A percentile compares a stretch with the other conserved stretches of the same genome.
phyloP scores from a whole-genome alignment of 306 rosid genomes.

The Adenanthera pavonina region DNA sequence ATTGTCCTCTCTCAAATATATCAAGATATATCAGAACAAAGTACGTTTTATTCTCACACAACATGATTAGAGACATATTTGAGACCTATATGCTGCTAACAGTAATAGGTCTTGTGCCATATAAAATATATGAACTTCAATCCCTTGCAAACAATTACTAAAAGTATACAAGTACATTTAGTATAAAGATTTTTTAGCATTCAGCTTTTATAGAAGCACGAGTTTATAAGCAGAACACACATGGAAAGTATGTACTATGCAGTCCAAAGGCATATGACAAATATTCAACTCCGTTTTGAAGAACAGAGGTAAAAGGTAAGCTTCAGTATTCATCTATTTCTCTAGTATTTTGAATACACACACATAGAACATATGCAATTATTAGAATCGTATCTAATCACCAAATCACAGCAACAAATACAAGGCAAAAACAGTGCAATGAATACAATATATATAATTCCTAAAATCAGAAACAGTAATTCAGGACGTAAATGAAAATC shows the following conservation, averaged over 20 bases:
- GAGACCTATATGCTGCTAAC: conserved; percentile 26
- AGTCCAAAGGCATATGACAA: conserved; percentile 30
- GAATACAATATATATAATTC: no score
- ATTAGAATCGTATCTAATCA: no score
- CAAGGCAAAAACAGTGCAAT: no score
- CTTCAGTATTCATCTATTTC: no score
- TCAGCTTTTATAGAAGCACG: conserved; percentile 7
- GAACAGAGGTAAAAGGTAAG: no score
- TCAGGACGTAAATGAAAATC: not conserved
- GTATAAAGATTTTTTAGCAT: conserved; percentile 12
- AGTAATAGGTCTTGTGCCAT: conserved; percentile 1
- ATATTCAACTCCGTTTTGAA: conserved; percentile 7
- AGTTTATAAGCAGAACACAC: conserved; percentile 7
- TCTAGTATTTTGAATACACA: no score
- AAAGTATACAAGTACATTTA: not conserved
- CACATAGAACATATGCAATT: no score
- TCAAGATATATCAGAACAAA: conserved; percentile 26
- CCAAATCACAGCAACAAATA: no score
- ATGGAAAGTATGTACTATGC: not conserved
- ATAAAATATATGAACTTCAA: conserved; percentile 31
- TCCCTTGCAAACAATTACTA: conserved; percentile 17
- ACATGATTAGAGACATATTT: not conserved
- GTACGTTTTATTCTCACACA: conserved; percentile 5
- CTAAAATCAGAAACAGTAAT: no score
- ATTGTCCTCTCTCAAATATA: conserved; percentile 16